A percentile compares a stretch with the other conserved stretches of the same genome.
Conservation (phyloP, 2,329 filamentous ascomycete genomes). For the Alternaria burnsii region DNA sequence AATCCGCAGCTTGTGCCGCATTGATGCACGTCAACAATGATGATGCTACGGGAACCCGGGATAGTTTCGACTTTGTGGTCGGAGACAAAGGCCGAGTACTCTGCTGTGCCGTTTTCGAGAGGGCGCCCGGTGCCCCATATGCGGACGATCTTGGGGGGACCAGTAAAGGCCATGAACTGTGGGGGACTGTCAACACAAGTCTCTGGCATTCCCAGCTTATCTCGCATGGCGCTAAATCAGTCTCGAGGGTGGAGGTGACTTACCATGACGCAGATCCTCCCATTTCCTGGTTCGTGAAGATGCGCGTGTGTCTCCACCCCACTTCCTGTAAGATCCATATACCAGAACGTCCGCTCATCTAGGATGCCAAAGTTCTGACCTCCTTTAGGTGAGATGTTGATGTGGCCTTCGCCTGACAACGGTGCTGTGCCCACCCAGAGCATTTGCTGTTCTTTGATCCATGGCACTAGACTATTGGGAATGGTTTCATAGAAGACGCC, state of each 20-base stretch:
- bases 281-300: conserved; percentile 54
- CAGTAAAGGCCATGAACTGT: conserved; percentile 53
- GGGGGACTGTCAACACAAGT: neutral
- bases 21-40: conserved; percentile 55
- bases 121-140: conserved; percentile 53
- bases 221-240: neutral
- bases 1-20: conserved; percentile 56
- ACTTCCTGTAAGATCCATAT: conserved; percentile 54
- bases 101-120: conserved; percentile 50
- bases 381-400: conserved; percentile 59
- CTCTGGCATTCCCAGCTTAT: neutral
- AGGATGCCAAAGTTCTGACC: conserved; percentile 51
- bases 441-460: conserved; percentile 57
- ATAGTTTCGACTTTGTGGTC: conserved; percentile 47
- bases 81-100: conserved; percentile 47
- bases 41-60: conserved; percentile 52
- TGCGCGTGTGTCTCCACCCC: conserved; percentile 57
- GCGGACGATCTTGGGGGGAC: conserved; percentile 54
- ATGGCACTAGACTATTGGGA: conserved; percentile 48
- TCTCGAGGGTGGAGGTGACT: too few relatives aligned
- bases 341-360: conserved; percentile 50
- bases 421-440: conserved; percentile 56
- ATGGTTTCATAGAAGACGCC: conserved; percentile 57
- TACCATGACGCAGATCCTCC: conserved; percentile 51
- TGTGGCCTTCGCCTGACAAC: conserved; percentile 52